Conservation (phyloP, 208 protist species). For the Leishmania aethiopica region DNA sequence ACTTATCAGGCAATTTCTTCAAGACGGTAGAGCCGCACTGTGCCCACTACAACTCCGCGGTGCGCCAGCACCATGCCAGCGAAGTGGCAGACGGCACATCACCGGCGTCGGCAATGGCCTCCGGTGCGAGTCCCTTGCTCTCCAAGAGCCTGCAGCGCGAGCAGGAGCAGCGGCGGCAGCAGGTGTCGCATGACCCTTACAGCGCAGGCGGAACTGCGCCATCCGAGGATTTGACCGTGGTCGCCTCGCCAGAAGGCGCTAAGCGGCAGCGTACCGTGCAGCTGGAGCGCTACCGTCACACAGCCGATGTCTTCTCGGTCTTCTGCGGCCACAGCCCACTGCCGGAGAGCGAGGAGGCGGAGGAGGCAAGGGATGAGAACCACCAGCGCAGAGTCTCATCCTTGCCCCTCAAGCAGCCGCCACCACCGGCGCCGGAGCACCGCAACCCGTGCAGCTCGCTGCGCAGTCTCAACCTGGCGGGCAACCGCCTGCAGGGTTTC, state of each 20-base stretch:
- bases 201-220: background rate
- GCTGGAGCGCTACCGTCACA: conserved; percentile 35
- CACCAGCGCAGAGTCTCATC: background rate
- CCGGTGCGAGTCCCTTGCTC: background rate
- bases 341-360: conserved; percentile 23
- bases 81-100: background rate
- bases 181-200: background rate
- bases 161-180: conserved; percentile 11
- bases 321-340: conserved; percentile 53
- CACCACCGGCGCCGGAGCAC: conserved; percentile 31
- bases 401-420: conserved; percentile 11
- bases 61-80: conserved; percentile 7
- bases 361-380: background rate
- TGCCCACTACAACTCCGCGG: conserved; percentile 35
- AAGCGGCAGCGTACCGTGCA: conserved; percentile 25
- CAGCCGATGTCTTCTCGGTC: conserved; percentile 26
- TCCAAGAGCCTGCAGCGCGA: conserved; percentile 55
- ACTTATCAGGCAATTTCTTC: conserved; percentile 93
- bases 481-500: conserved; percentile 74
- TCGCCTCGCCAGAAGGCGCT: conserved; percentile 16
- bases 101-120: background rate
- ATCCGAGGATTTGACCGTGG: background rate
- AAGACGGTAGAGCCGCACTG: conserved; percentile 57
- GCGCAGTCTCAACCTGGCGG: conserved; percentile 74
- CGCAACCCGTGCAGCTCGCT: conserved; percentile 81